A percentile compares a stretch with the other conserved stretches of the same genome.
Conservation (phyloP, 2,329 filamentous ascomycete genomes). For the Epichloe gansuensis region DNA sequence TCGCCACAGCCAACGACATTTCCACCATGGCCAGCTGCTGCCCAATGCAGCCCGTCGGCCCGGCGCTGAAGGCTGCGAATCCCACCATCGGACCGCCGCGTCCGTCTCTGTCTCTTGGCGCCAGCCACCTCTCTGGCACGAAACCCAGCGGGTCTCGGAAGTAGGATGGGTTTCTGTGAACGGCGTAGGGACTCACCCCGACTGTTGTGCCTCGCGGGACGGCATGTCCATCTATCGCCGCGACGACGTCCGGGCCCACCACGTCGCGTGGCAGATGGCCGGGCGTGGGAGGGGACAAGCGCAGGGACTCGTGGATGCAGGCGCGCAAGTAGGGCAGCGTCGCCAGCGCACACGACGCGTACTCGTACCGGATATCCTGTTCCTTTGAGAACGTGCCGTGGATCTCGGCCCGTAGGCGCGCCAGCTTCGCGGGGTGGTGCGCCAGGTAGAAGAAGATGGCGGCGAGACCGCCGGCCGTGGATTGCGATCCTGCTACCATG, state of each 20-base stretch:
- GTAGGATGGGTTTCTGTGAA: conserved; percentile 1
- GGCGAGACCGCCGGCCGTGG: conserved; percentile 9
- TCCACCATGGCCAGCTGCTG: background rate
- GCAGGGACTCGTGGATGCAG: conserved; percentile 14
- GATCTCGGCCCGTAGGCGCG: conserved; percentile 8
- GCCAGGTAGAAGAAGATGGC: conserved; percentile 13
- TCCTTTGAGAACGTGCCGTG: conserved; percentile 1
- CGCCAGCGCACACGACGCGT: conserved; percentile 1
- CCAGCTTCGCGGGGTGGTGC: conserved; percentile 3
- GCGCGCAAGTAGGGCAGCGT: conserved; percentile 13
- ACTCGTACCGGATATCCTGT: background rate
- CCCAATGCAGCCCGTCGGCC: conserved; percentile 4
- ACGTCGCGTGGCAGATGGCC: conserved; percentile 11
- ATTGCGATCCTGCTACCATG: conserved; percentile 13
- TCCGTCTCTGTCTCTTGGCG: background rate
- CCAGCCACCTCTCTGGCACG: conserved; percentile 5
- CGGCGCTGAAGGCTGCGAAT: background rate
- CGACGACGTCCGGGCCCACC: background rate
- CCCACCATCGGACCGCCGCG: background rate
- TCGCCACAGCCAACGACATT: background rate
- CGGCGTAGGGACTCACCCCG: background rate
- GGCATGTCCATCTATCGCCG: background rate
- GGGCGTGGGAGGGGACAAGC: conserved; percentile 12
- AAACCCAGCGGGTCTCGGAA: conserved; percentile 1
- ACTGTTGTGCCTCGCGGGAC: background rate